Conservation (phyloP, 768 basidiomycete species). For the Crepidotus variabilis region DNA sequence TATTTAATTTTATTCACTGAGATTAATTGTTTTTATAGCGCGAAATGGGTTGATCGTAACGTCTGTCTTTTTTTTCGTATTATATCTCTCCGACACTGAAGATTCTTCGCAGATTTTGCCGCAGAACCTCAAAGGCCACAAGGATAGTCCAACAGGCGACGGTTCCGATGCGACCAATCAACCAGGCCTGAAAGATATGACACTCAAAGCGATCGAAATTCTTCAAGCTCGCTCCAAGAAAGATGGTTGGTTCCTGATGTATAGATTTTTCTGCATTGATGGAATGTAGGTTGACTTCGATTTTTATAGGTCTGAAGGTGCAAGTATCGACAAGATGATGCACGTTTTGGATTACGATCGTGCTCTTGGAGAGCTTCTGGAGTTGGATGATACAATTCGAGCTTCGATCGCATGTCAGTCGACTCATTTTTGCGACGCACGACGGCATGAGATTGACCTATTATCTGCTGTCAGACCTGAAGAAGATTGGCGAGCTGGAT, state of each 20-base stretch:
- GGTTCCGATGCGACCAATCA: conserved; percentile 38
- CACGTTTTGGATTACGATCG: conserved; percentile 44
- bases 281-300: neutral
- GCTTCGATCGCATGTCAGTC: conserved; percentile 36
- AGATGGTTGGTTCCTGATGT: conserved; percentile 45
- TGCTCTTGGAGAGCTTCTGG: conserved; percentile 40
- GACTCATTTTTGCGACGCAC: neutral
- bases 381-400: conserved; percentile 41
- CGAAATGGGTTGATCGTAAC: conserved; percentile 42
- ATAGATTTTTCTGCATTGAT: neutral
- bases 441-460: neutral
- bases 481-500: conserved; percentile 38
- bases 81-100: neutral
- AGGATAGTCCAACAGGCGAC: conserved; percentile 39
- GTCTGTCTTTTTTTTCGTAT: conserved; percentile 14
- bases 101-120: conserved; percentile 24
- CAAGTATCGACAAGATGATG: conserved; percentile 49
- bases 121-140: conserved; percentile 31
- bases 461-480: conserved; percentile 28
- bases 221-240: conserved; percentile 34
- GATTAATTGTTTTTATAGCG: conserved; percentile 20
- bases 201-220: conserved; percentile 42
- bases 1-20: neutral
- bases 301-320: conserved; percentile 33
- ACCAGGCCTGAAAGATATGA: conserved; percentile 47